phyloP scores from a whole-genome alignment of 495 filamentous ascomycete genomes.

The Trichoderma asperelloides region DNA sequence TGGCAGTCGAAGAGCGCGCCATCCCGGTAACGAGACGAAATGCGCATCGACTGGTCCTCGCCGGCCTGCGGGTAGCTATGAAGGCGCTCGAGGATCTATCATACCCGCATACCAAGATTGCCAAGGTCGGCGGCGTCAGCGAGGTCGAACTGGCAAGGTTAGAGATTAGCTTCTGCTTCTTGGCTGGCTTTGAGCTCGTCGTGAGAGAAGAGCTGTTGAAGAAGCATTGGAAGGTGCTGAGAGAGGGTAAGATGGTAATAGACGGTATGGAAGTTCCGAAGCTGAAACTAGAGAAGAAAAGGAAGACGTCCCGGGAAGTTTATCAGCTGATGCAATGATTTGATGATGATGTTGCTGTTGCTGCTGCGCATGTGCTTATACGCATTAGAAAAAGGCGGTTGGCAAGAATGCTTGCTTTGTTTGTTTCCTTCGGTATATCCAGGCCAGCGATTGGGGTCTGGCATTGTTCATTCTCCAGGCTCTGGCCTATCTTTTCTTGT shows the following conservation, averaged over 20 bases:
- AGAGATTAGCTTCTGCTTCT: conserved; percentile 86
- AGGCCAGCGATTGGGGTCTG: no score
- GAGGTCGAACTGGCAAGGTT: conserved; percentile 68
- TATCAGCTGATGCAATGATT: not conserved
- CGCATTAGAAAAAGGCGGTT: no score
- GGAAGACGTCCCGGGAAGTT: not conserved
- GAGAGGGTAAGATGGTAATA: conserved; percentile 22
- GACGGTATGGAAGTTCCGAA: conserved; percentile 25
- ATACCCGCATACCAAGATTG: conserved; percentile 73
- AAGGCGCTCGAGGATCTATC: conserved; percentile 87
- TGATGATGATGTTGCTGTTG: not conserved
- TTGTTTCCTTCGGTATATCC: no score
- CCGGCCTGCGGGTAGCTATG: conserved; percentile 76
- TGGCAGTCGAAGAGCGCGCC: conserved; percentile 63
- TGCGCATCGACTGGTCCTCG: conserved; percentile 78
- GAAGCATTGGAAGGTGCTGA: conserved; percentile 42
- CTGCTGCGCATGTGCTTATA: no score
- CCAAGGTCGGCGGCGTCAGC: conserved; percentile 83
- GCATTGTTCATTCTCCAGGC: no score
- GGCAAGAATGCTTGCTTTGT: no score
- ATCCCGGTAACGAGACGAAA: conserved; percentile 73
- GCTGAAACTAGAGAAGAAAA: conserved; percentile 23
- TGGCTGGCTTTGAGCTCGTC: conserved; percentile 71
- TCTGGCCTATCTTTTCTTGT: no score
- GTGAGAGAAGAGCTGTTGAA: conserved; percentile 57